Percentiles rank a stretch among this genome's conserved stretches.
Conservation (phyloP, 768 basidiomycete genomes). For the Russula earlei region DNA sequence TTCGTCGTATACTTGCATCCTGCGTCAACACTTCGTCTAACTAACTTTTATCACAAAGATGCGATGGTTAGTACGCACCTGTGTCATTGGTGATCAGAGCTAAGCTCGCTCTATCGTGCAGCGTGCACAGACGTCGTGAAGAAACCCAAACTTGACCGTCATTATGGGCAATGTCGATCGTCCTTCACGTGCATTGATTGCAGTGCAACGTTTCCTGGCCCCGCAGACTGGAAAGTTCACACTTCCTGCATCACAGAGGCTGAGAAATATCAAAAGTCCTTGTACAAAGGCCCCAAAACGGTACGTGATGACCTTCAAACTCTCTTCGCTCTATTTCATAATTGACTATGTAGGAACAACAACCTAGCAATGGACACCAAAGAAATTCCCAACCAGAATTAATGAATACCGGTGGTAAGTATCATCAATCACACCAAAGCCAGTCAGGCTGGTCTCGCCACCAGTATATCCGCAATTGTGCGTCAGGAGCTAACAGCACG, state of each 20-base stretch:
- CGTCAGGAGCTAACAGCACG: slow-evolving; percentile 61
- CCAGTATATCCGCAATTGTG: slow-evolving; percentile 16
- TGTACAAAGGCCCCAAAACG: slow-evolving; percentile 74
- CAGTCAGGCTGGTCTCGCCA: slow-evolving; percentile 13
- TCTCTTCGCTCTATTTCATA: slow-evolving; percentile 6
- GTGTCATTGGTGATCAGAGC: not conserved
- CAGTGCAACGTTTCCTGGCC: slow-evolving; percentile 69
- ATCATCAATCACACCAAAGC: slow-evolving; percentile 1
- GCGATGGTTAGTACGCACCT: slow-evolving; percentile 18
- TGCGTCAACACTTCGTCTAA: slow-evolving; percentile 20
- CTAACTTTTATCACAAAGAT: slow-evolving; percentile 5
- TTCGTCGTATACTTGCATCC: slow-evolving; percentile 10
- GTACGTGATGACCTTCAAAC: slow-evolving; percentile 24
- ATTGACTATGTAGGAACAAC: not conserved
- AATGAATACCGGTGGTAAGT: slow-evolving; percentile 20
- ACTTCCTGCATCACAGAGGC: slow-evolving; percentile 84
- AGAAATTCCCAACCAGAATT: slow-evolving; percentile 3
- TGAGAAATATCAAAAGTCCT: slow-evolving; percentile 83
- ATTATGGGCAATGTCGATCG: slow-evolving; percentile 48
- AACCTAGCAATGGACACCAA: not conserved
- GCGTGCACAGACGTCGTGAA: slow-evolving; percentile 83
- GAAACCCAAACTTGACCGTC: slow-evolving; percentile 88
- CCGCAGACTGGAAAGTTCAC: slow-evolving; percentile 71
- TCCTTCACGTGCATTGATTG: slow-evolving; percentile 85
- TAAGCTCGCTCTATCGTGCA: slow-evolving; percentile 23